Base-by-base conservation (phyloP, 768 basidiomycete species). In the Termitomyces bulborhizus region DNA sequence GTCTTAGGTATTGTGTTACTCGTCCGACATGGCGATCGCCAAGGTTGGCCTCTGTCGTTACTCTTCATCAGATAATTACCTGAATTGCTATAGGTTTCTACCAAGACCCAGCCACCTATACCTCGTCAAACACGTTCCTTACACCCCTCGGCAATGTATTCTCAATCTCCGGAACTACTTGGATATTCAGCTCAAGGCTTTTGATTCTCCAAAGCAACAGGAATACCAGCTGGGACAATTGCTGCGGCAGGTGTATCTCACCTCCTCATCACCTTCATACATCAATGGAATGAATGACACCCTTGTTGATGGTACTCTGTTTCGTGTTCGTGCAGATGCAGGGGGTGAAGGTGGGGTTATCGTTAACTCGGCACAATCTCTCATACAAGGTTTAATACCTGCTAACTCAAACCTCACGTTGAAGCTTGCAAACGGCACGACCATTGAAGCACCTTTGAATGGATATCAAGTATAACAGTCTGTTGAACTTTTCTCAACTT, bases 321-420 rank as follows among this genome's bases (percentile, higher is more conserved):
- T 78, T 15, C 60, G 64, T 11, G 75, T 83, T 49, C 79, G 77
- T 16, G 87, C 88, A 1, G 87, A 90, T 66, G 80, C 78, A 27
- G 85, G 85, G 6, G 86, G 81, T 16, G 88, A 90, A 68, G 80
- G 77, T 16, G 80, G 75, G 36, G 83, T 86, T n/a, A 83, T 85
- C 42, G 75, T 76, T 57, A 81, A 88, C 61, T 84, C 85, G 4
- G 83, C 86, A 9, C 69, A 80, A 26, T 85, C 88, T 0, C 67
- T 90, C 49, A 68, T 85, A 9, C 89, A 90, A 65, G 88, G 88
- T 12, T 64, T 90, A 43, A 85, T 78, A 70, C 88, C 86, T 2
- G 67, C 71, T 2, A 80, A 75, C 4, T 27, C 59, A 13, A 60
- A 65, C 24, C 78, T 77, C 47, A 79, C 71, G 18, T 80, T 74